These are phyloP conservation scores for Boletus vermiculosoides DNA, from an alignment of 768 basidiomycete species.

Conservation along the genomic window DNA sequence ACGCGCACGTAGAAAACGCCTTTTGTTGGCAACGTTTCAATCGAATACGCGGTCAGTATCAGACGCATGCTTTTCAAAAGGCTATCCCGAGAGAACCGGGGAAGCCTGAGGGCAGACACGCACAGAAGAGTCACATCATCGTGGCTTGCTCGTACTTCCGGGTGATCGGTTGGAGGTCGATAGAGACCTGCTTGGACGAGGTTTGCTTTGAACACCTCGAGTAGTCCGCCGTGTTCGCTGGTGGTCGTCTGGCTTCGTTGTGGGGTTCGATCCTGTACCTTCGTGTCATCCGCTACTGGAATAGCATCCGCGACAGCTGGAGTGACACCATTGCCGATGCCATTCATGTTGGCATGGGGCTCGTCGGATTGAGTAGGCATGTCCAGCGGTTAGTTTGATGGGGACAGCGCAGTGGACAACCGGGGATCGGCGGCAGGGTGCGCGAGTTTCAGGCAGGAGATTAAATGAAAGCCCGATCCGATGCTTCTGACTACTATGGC, in stretches of 20 bases:
- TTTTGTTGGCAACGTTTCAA: slow-evolving; percentile 27
- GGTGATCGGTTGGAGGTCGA: slow-evolving; percentile 32
- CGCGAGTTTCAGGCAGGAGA: background rate
- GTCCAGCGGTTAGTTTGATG: background rate
- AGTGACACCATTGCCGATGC: background rate
- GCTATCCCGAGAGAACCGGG: no score
- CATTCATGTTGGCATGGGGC: background rate
- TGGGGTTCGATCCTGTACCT: background rate
- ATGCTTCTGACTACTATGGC: no score
- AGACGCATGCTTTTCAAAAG: background rate
- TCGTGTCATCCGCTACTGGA: background rate
- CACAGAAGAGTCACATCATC: slow-evolving; percentile 70
- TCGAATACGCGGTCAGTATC: background rate
- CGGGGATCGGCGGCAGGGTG: background rate
- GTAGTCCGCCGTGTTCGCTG: slow-evolving; percentile 2
- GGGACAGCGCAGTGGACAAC: background rate
- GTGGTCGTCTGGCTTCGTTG: background rate
- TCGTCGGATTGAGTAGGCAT: slow-evolving; percentile 9
- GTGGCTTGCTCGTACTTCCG: slow-evolving; percentile 42
- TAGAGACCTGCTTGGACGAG: slow-evolving; percentile 55
- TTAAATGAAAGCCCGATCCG: background rate
- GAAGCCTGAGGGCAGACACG: slow-evolving; percentile 26
- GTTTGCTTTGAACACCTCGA: slow-evolving; percentile 53
- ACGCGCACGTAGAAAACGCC: slow-evolving; percentile 83
- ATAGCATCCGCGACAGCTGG: background rate